These are phyloP conservation scores for Mycena belliarum DNA, from an alignment of 768 basidiomycete genomes.

Conservation along the genomic window DNA sequence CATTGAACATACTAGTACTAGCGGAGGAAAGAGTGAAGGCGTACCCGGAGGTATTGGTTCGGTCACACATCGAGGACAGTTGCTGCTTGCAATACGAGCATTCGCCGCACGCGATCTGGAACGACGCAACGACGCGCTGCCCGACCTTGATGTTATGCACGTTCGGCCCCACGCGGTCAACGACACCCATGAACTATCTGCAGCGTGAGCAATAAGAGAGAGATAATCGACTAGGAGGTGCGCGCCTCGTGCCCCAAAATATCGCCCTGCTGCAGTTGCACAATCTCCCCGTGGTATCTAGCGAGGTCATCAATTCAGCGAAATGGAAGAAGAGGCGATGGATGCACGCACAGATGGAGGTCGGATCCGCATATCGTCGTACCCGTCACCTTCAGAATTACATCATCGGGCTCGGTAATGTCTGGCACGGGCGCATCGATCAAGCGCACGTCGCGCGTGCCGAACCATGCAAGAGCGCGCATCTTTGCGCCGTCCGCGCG, in stretches of 20 bases:
- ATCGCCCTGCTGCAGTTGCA: constrained; percentile 69
- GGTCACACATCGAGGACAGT: constrained; percentile 70
- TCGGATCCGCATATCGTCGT: constrained; percentile 75
- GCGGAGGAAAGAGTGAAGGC: constrained; percentile 13
- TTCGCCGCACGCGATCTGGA: constrained; percentile 76
- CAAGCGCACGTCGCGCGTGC: constrained; percentile 47
- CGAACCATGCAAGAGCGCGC: constrained; percentile 73
- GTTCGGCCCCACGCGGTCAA: constrained; percentile 64
- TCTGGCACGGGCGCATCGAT: constrained; percentile 46
- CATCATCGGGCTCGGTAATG: constrained; percentile 73
- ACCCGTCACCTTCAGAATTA: constrained; percentile 74
- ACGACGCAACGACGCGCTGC: constrained; percentile 75
- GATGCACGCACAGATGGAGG: constrained; percentile 49
- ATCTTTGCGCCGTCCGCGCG: constrained; percentile 57
- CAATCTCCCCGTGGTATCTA: constrained; percentile 65
- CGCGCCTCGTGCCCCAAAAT: constrained; percentile 71
- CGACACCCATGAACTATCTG: constrained; percentile 61
- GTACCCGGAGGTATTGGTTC: constrained; percentile 65
- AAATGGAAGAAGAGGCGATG: too few species aligned
- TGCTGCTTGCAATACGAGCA: constrained; percentile 76
- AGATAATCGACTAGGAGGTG: not conserved
- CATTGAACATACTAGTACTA: not conserved
- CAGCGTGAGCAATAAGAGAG: not conserved
- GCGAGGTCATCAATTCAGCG: too few species aligned
- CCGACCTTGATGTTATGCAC: constrained; percentile 63